These are phyloP conservation scores for Pleurotus platypus DNA, from an alignment of 768 basidiomycete species.

Conservation along the genomic window DNA sequence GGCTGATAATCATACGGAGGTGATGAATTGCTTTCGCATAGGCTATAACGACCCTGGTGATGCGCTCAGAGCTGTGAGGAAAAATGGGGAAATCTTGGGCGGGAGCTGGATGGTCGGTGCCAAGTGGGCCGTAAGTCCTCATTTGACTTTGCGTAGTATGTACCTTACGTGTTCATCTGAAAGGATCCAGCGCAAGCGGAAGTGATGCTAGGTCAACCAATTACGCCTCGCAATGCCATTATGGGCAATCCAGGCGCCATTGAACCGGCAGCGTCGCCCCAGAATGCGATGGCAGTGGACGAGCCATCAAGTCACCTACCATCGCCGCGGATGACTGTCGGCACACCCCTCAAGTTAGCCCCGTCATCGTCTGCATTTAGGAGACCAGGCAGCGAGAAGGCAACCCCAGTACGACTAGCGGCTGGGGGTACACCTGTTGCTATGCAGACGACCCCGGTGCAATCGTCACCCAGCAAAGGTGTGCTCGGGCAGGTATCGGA, in stretches of 20 bases:
- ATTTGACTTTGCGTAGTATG: background rate
- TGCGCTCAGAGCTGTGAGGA: constrained; percentile 74
- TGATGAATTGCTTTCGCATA: constrained; percentile 79
- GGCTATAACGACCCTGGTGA: constrained; percentile 70
- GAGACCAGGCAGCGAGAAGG: constrained; percentile 31
- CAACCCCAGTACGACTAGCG: constrained; percentile 9
- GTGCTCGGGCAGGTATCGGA: constrained; percentile 75
- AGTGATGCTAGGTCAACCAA: constrained; percentile 40
- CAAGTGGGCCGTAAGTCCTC: constrained; percentile 73
- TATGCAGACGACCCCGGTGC: constrained; percentile 1
- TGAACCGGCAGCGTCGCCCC: constrained; percentile 10
- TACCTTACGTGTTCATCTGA: background rate
- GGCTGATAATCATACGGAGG: constrained; percentile 61
- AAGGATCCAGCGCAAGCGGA: constrained; percentile 65
- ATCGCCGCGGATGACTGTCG: constrained; percentile 40
- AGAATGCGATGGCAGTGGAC: constrained; percentile 46
- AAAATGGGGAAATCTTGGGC: constrained; percentile 76
- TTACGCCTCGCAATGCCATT: constrained; percentile 18
- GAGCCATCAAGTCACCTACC: constrained; percentile 23
- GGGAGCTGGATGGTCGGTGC: constrained; percentile 83
- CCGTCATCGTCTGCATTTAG: constrained; percentile 74
- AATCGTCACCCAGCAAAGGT: constrained; percentile 46
- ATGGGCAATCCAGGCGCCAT: constrained; percentile 13
- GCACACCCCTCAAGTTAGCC: constrained; percentile 70
- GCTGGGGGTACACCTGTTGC: constrained; percentile 7